Evolutionary conservation across 2,329 filamentous ascomycete species (phyloP).

Genomic region (Aaosphaeria pasadenensis): DNA sequence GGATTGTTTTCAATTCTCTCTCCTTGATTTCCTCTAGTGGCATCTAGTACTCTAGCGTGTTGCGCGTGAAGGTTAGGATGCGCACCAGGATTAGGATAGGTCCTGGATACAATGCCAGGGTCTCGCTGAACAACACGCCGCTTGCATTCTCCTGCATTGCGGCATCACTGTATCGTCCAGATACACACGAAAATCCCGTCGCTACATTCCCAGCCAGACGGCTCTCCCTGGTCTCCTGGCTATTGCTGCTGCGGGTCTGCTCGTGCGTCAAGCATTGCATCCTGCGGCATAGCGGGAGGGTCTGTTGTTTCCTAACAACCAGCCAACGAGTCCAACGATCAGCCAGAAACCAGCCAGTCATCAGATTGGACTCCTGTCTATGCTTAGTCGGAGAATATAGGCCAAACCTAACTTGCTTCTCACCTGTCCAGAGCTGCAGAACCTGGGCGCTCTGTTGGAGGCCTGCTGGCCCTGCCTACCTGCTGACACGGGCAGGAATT

Average conservation of each 20-base stretch:
- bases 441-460: conserved; percentile 1
- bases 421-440: conserved; percentile 32
- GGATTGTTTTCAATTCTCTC: too few relatives aligned
- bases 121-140: too few relatives aligned
- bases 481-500: conserved; percentile 13
- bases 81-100: too few relatives aligned
- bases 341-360: conserved; percentile 14
- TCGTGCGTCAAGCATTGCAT: conserved; percentile 27
- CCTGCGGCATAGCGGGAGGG: conserved; percentile 10
- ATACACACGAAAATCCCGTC: too few relatives aligned
- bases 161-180: too few relatives aligned
- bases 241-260: conserved; percentile 14
- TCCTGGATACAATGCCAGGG: too few relatives aligned
- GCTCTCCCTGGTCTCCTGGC: conserved; percentile 1
- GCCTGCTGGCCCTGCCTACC: neutral
- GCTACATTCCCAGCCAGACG: neutral
- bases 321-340: conserved; percentile 11
- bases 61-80: too few relatives aligned
- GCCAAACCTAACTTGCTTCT: conserved; percentile 35
- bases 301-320: conserved; percentile 21
- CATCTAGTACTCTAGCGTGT: too few relatives aligned
- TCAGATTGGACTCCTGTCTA: conserved; percentile 3
- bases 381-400: conserved; percentile 38
- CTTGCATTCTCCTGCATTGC: too few relatives aligned
- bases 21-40: too few relatives aligned